Conservation (phyloP, 169 alveolate species). For the Plasmodium falciparum region DNA sequence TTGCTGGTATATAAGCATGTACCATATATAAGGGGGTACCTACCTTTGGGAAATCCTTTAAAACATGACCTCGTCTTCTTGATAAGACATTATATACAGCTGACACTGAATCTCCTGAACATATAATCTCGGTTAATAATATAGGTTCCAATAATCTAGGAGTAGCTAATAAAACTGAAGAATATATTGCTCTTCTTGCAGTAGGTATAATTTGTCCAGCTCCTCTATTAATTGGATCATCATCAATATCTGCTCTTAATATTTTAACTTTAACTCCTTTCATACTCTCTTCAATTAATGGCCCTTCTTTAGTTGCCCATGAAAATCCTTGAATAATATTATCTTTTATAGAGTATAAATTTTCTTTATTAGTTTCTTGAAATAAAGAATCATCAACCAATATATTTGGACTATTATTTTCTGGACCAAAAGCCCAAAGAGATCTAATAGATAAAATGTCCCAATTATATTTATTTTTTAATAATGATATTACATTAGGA, state of each 20-base stretch:
- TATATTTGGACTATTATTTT: conserved; percentile 93
- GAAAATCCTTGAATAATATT: conserved; percentile 97
- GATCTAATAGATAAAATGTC: conserved; percentile 96
- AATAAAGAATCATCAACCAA: conserved; percentile 97
- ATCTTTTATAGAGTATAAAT: conserved; percentile 87
- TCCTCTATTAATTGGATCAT: conserved; percentile 94
- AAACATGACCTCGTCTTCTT: conserved; percentile 93
- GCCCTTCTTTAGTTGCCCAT: conserved; percentile 99
- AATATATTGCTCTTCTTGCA: conserved; percentile 96
- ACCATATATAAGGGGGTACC: conserved; percentile 95
- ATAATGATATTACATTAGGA: conserved; percentile 79
- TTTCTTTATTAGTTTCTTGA: conserved; percentile 90
- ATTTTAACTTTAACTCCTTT: conserved; percentile 93
- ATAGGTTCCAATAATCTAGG: conserved; percentile 99
- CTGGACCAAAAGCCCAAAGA: conserved; percentile 99
- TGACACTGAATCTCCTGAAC: conserved; percentile 98
- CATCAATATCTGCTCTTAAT: conserved; percentile 90
- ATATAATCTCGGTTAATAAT: conserved; percentile 94
- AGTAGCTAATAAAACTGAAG: conserved; percentile 98
- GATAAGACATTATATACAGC: conserved; percentile 95
- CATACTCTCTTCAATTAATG: conserved; percentile 97
- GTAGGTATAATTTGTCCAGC: conserved; percentile 99
- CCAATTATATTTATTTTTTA: conserved; percentile 94
- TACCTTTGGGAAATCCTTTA: conserved; percentile 94
- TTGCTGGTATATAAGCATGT: conserved; percentile 97